Conservation (phyloP, 345 rosid genomes). For the Mercurialis annua region DNA sequence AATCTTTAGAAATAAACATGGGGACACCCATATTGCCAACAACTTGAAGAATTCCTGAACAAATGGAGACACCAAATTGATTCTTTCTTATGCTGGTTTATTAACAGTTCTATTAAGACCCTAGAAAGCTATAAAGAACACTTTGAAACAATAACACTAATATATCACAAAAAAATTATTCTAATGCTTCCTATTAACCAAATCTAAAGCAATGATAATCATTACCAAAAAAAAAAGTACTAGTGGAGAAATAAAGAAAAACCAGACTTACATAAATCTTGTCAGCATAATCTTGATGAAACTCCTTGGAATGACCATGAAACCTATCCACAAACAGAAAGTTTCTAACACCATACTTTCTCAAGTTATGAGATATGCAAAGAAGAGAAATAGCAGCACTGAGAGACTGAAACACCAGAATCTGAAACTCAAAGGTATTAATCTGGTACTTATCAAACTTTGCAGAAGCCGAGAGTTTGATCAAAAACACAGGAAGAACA, state of each 20-base stretch:
- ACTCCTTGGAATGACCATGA: conserved; percentile 25
- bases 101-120: background rate
- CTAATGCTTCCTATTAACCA: no score
- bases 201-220: no score
- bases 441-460: conserved; percentile 17
- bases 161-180: no score
- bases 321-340: conserved; percentile 39
- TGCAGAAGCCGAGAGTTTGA: conserved; percentile 16
- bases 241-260: background rate
- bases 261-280: conserved; percentile 28
- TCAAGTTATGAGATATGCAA: conserved; percentile 32
- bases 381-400: conserved; percentile 33
- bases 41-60: conserved; percentile 38
- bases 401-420: conserved; percentile 32
- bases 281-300: conserved; percentile 24
- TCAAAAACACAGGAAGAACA: conserved; percentile 28
- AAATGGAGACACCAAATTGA: background rate
- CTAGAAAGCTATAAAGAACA: no score
- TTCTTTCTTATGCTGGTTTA: no score
- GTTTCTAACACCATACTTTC: conserved; percentile 36
- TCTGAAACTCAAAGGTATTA: conserved; percentile 29
- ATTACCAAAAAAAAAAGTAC: background rate
- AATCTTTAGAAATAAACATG: conserved; percentile 33
- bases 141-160: no score
- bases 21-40: conserved; percentile 24